Evolutionary conservation across 495 filamentous ascomycete species (phyloP), one percentile per base, ranked within the genome.

Genomic region (Aspergillus leporis): DNA sequence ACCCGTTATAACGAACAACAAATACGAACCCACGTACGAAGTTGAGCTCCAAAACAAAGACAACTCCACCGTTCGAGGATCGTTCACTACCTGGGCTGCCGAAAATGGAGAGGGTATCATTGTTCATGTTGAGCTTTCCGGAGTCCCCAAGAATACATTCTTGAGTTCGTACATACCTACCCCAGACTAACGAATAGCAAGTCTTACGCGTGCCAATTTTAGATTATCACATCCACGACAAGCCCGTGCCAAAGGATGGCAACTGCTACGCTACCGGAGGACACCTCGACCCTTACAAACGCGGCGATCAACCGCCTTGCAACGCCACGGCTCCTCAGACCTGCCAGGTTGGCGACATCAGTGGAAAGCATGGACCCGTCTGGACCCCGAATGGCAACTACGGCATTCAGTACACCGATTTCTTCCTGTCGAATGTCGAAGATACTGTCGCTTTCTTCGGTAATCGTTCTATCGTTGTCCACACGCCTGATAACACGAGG

Each of bases 171-270:
- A 22, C 19, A 22, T 13, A 47, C 19, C 19, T 5, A 25, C 19
- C 14, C 22, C 12, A 8, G 5, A 40, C 2, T 1, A 9, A 13
- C 51, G 12, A 1, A 18, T 10, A 61, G 21, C 18, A 22, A 18
- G 51, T 55, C 45, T 19, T 9, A 38, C 40, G 16, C 28, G 30
- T 53, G 9, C 51, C 36, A 14, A 45, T 28, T 13, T 5, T 53
- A 93, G 91, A 80, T 30, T 97, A 96, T 77, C 91, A 96, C 63
- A 81, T 97, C 66, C 91, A 96, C 76, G 84, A 85, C 56, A 68
- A 76, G 45, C 89, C 88, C 16, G 88, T 96, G 32, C 86, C 88
- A 4, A 73, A 77, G 36, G 73, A 87, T 65, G 92, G 92, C 56
- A 92, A 91, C 81, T 97, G 92, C 79, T 88, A 85, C 51, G 78